These are phyloP conservation scores for Calamus simplicifolius DNA, from an alignment of 176 grass and related monocot genomes.

Conservation along the genomic window DNA sequence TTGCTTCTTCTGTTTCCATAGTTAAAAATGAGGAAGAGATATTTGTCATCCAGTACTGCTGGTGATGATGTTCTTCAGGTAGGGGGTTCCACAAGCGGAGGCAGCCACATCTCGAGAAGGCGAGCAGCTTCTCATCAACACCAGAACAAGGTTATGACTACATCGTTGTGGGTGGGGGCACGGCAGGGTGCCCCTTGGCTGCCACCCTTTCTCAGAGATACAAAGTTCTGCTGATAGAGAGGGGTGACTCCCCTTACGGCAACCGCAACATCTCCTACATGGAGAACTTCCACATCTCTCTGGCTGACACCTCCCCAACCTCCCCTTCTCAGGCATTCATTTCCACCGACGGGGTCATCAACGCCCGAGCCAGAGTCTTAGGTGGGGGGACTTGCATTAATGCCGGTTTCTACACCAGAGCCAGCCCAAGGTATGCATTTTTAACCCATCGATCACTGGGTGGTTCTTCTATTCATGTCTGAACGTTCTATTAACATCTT, in stretches of 20 bases:
- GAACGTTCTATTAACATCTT: not conserved
- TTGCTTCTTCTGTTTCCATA: no score
- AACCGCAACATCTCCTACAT: constrained; percentile 65
- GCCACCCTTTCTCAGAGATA: constrained; percentile 59
- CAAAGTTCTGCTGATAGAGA: constrained; percentile 63
- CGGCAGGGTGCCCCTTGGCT: constrained; percentile 58
- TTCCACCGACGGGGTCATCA: constrained; percentile 85
- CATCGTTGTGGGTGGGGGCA: constrained; percentile 70
- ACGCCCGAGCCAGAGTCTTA: constrained; percentile 62
- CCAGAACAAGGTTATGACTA: constrained; percentile 35
- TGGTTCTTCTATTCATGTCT: not conserved
- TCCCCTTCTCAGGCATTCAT: constrained; percentile 62
- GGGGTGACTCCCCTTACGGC: constrained; percentile 61
- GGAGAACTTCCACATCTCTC: constrained; percentile 75
- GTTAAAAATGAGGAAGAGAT: no score
- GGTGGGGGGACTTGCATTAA: constrained; percentile 82
- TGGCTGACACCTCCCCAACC: constrained; percentile 38
- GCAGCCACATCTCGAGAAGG: constrained; percentile 48
- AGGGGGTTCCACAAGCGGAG: constrained; percentile 23
- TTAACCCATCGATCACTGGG: not conserved
- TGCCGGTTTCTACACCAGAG: constrained; percentile 83
- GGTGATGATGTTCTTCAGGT: constrained; percentile 37
- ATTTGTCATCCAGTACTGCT: not conserved
- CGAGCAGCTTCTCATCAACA: constrained; percentile 29
- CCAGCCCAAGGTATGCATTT: constrained; percentile 51